Base-by-base conservation (phyloP, 805 yeast species). In the Brettanomyces sp. region DNA sequence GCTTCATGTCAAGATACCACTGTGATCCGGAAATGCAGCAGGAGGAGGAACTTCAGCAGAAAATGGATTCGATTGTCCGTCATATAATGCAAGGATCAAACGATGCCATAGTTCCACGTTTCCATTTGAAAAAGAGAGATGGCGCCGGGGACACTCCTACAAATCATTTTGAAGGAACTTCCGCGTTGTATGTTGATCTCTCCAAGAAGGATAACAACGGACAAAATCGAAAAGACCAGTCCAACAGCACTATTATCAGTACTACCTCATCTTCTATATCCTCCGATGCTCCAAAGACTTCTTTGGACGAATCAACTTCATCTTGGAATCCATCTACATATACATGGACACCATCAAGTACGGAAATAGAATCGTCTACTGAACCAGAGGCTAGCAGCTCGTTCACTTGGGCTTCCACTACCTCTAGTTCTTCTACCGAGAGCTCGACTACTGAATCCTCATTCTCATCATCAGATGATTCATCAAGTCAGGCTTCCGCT, bases 41-140 rank as follows among this genome's bases (percentile, higher is more conserved):
- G 25, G 37, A 28, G 14, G 46, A 37, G 9, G 45, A 45, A 36
- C 49, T 47, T 42, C 45, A 51, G 22, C 39, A 36, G 11, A 42
- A 46, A n/a, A 39, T 39, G 22, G 47, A 50, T 34, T 43, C 52
- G 22, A 58, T 58, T 37, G 51, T 58, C 11, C 45, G 54, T 24
- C 54, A 56, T 37, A 57, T 59, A 22, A 57, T 43, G 45, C 39
- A 49, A 36, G 47, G 50, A 7, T 56, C 61, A 22, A 53, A 56
- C 44, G 47, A 56, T 46, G 62, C 58, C 4, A 57, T 58, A 13
- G 51, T 55, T n/a, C 63, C 64, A 7, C 50, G 64, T 42, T 59
- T 59, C 41, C 52, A 52, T 36, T 35, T 59, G 3, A 45, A 44
- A 5, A 58, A 46, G 43, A 51, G 63, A 46, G 62, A 45, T 6